A percentile compares a stretch with the other conserved stretches of the same genome.
phyloP scores from a whole-genome alignment of 257 asterid species.

The Solanum etuberosum region DNA sequence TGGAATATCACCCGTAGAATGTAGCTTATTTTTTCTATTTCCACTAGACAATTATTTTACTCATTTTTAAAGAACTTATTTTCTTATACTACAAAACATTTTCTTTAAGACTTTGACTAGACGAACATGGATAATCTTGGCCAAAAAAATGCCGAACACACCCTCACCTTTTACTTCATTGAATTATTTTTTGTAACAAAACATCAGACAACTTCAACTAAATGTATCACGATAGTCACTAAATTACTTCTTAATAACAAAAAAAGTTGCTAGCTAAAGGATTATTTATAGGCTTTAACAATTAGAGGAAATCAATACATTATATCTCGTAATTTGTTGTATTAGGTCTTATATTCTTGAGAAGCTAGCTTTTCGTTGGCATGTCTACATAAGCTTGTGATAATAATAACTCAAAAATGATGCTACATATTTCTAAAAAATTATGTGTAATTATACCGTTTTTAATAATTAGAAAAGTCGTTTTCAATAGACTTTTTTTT shows the following conservation, averaged over 20 bases:
- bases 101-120: too few relatives aligned
- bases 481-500: too few relatives aligned
- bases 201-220: background rate
- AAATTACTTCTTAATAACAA: background rate
- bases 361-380: background rate
- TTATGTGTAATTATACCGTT: too few relatives aligned
- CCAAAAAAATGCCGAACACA: too few relatives aligned
- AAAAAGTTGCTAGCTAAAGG: background rate
- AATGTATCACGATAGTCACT: background rate
- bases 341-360: background rate
- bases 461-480: too few relatives aligned
- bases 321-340: background rate
- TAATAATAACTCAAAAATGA: background rate
- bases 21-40: too few relatives aligned
- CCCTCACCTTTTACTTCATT: too few relatives aligned
- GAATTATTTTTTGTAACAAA: background rate
- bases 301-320: background rate
- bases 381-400: background rate
- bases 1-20: too few relatives aligned
- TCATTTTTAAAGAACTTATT: too few relatives aligned
- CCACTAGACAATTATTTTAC: too few relatives aligned
- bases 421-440: background rate
- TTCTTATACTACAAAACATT: too few relatives aligned
- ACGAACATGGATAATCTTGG: too few relatives aligned
- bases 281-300: background rate